Conservation (phyloP, 2,329 filamentous ascomycete genomes). For the Fusarium torreyae region DNA sequence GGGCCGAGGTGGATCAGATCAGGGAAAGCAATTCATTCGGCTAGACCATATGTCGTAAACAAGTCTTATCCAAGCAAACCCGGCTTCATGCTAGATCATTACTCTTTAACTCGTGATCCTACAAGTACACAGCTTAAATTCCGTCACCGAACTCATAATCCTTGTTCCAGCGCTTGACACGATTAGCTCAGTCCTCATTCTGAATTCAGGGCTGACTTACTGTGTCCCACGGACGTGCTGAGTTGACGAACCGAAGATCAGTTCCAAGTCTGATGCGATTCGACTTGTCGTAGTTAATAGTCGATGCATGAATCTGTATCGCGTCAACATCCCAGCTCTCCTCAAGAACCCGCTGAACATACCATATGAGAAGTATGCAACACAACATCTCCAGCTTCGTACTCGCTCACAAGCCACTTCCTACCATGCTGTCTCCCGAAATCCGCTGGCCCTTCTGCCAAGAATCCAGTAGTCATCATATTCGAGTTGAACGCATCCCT, state of each 20-base stretch:
- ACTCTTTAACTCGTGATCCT: no score
- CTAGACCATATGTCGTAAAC: no score
- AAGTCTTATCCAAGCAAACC: no score
- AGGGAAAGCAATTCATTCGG: no score
- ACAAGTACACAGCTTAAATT: not conserved
- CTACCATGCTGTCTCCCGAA: slow-evolving; percentile 52
- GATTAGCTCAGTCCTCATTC: not conserved
- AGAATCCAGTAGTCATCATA: slow-evolving; percentile 70
- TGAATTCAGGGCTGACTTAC: not conserved
- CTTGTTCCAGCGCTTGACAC: not conserved
- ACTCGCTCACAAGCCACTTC: slow-evolving; percentile 58
- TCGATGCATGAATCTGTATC: slow-evolving; percentile 69
- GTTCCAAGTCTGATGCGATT: slow-evolving; percentile 69
- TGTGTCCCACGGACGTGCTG: slow-evolving; percentile 1
- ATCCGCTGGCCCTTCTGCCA: slow-evolving; percentile 64
- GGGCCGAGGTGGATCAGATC: not conserved
- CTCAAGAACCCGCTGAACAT: not conserved
- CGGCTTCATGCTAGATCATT: no score
- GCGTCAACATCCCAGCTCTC: slow-evolving; percentile 1
- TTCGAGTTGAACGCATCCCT: slow-evolving; percentile 70
- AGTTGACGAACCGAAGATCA: slow-evolving; percentile 67
- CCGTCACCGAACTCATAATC: slow-evolving; percentile 15
- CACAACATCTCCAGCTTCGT: slow-evolving; percentile 61
- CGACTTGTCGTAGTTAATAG: slow-evolving; percentile 66
- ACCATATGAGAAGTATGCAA: slow-evolving; percentile 57